These are phyloP conservation scores for Fusarium beomiforme DNA, from an alignment of 2,329 filamentous ascomycete genomes.

Conservation along the genomic window DNA sequence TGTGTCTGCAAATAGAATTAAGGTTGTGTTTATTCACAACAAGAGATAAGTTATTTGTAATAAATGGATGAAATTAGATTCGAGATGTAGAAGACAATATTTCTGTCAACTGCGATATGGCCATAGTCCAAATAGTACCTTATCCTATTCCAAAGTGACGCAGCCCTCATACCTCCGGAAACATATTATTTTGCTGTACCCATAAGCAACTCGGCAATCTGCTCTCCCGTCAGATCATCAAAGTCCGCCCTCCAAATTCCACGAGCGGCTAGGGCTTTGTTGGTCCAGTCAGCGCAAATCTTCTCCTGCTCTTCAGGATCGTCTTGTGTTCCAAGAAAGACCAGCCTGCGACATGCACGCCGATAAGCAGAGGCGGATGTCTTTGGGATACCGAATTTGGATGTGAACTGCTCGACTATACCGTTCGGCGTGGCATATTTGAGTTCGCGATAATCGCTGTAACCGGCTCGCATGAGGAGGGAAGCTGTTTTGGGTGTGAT, in stretches of 20 bases:
- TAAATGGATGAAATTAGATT: no score
- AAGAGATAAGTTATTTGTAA: no score
- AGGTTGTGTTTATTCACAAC: no score
- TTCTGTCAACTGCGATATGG: no score
- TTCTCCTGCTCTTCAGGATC: background rate
- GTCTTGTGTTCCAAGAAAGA: background rate
- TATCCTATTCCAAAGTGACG: fast-evolving
- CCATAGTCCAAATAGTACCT: no score
- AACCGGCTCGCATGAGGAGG: background rate
- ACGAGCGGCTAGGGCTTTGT: background rate
- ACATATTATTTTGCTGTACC: background rate
- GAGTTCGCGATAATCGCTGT: background rate
- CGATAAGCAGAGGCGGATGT: background rate
- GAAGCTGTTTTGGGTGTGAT: background rate
- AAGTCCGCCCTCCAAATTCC: background rate
- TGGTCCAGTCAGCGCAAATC: background rate
- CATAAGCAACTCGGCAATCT: background rate
- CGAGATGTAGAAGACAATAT: no score
- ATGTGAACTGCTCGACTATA: background rate
- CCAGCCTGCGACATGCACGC: background rate
- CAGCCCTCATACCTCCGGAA: no score
- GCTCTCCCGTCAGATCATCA: background rate
- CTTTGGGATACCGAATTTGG: background rate
- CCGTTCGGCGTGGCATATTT: background rate
- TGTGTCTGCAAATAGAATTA: no score